phyloP scores from a whole-genome alignment of 495 filamentous ascomycete genomes.

The Glarea lozoyensis region DNA sequence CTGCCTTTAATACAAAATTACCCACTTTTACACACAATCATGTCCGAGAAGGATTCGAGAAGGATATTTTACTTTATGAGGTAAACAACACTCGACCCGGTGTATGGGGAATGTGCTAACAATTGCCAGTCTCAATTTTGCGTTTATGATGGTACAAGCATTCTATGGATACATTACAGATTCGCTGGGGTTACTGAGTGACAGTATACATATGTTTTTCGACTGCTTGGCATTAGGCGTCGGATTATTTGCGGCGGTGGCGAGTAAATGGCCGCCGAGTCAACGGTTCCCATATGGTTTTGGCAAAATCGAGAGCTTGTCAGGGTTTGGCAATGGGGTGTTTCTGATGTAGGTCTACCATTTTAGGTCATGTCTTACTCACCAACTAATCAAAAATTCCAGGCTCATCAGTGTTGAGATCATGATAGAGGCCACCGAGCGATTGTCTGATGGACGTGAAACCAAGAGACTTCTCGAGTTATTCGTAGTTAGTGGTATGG shows the following conservation, averaged over 20 bases:
- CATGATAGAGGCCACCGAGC: slow-evolving; percentile 86
- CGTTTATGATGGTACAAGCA: slow-evolving; percentile 91
- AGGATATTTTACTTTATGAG: slow-evolving; percentile 96
- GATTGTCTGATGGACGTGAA: slow-evolving; percentile 69
- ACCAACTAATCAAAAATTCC: slow-evolving; percentile 25
- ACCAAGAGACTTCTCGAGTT: slow-evolving; percentile 81
- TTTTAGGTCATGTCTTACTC: slow-evolving; percentile 16
- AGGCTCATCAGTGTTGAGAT: slow-evolving; percentile 95
- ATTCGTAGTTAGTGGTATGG: slow-evolving; percentile 75
- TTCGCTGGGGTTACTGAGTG: slow-evolving; percentile 86
- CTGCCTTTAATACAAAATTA: slow-evolving; percentile 55
- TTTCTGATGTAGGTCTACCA: slow-evolving; percentile 96
- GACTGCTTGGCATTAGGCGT: slow-evolving; percentile 90
- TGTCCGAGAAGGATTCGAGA: slow-evolving; percentile 87
- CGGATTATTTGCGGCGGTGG: slow-evolving; percentile 88
- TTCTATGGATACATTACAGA: slow-evolving; percentile 89
- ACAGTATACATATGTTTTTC: slow-evolving; percentile 99
- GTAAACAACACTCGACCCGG: slow-evolving; percentile 36
- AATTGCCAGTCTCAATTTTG: slow-evolving; percentile 69
- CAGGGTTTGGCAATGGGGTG: slow-evolving; percentile 93
- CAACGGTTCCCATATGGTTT: slow-evolving; percentile 87
- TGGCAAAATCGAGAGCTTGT: slow-evolving; percentile 92
- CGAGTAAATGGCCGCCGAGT: slow-evolving; percentile 93
- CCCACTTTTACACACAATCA: slow-evolving; percentile 73
- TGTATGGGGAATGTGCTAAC: slow-evolving; percentile 10